Evolutionary conservation across 2,329 filamentous ascomycete species (phyloP), one percentile per base, ranked within the genome.

Genomic region (Sporothrix mexicana): DNA sequence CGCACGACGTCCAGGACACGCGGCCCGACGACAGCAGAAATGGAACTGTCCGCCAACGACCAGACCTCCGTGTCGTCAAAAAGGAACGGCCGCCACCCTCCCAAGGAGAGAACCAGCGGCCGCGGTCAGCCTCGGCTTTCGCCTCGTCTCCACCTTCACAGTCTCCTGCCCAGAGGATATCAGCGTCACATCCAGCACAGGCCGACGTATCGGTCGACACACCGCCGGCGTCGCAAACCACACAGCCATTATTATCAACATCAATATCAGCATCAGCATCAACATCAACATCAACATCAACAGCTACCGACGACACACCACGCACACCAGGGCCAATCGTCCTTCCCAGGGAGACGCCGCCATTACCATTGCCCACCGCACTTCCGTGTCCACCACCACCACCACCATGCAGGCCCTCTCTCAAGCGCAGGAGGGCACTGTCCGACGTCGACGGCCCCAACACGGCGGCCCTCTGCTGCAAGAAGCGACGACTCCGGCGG

Each of bases 401-500:
- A 30, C 10, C 51, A 23, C 55, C 55, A 2, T 9, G 15, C 1
- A 1, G 5, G 57, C 69, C 72, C 3, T 69, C 53, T 7, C 74
- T 80, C 69, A 91, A 91, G 77, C 86, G 90, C 45, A 78, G 79
- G 23, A 85, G 90, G 30, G 80, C 84, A 5, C 76, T 82, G 1
- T 85, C 87, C 49, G 90, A 92, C 75, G 86, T 91, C 59, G 89
- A 91, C 74, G 88, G 85, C 71, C 86, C 84, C 69, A 83, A 85
- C 76, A 88, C 86, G 0, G 83, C 83, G 41, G 77, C 75, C n/a
- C 75, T 88, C 73, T 79, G 83, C 78, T 84, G 82, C 78, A 93
- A 94, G 84, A 93, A 93, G 80, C 88, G 91, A 30, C 85, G 91
- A 3, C 81, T 93, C 3, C 85, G 90, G 0, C 82, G 88, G 2